Base-by-base conservation (phyloP, 116 monocot genomes). In the Trichopus zeylanicus region DNA sequence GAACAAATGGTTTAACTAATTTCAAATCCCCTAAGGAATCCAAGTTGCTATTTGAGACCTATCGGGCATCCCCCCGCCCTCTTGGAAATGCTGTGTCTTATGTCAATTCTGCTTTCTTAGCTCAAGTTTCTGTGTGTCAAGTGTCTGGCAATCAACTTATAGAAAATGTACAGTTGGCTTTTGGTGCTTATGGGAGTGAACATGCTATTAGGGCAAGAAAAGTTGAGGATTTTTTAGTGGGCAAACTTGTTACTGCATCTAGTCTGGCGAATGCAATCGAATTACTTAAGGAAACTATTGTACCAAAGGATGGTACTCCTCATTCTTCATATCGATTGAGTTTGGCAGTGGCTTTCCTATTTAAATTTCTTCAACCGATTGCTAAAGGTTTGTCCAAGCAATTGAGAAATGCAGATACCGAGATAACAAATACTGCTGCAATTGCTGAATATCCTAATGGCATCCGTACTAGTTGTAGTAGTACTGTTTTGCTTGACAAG, bases 41-140 rank as follows among this genome's bases (percentile, higher is more conserved):
- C 16, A 34, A 48, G 32, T 38, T 86, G 1, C 21, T 78, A 11
- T 94, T 89, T 70, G 78, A 94, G 63, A 89, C 94, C 19, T 88
- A 81, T 34, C 19, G 94, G 55, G 94, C 86, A 21, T 55, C 89
- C 7, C 81, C 86, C 27, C 77, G 94, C 1, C 89, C 89, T 21
- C 66, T 73, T 25, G 94, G 94, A 54, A 89, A 86, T 86, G 89
- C 94, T 18, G 56, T 86, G 38, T 61, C 86, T 53, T 89, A 94
- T 70, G 38, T 78, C 18, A 89, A 89, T 76, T 75, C 83, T 27
- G 78, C 89, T 64, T 94, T 89, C 57, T 57, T 86, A 25, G 89
- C 78, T 55, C 61, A 73, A 7, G 55, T 73, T 31, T 74, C 73
- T 3, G 15, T 35, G 2, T 39, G 63, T 69, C 29, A 65, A 16